Base-by-base conservation (phyloP, 1,284 basidiomycete genomes). In the Trichosporon sp. region DNA sequence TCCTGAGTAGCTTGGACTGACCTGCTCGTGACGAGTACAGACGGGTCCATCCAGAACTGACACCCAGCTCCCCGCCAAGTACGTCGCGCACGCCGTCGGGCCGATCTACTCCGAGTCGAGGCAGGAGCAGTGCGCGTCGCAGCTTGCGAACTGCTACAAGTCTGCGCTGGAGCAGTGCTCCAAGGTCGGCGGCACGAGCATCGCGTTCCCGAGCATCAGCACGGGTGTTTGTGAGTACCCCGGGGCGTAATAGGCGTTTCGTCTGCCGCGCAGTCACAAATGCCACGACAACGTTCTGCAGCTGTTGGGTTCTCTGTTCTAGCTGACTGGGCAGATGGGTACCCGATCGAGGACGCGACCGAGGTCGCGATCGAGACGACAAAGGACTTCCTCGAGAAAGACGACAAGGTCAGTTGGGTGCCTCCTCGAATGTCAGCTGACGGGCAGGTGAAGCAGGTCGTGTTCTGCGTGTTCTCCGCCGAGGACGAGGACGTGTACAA, bases 81-180 rank as follows among this genome's bases (percentile, higher is more conserved):
- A 90, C 72, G 86, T 98, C 68, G 92, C 97, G 21, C 96, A 98
- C 77, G 90, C 96, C 1, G 95, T 97, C 27, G 95, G 95, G 11
- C 94, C 94, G 0, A 81, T 94, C 2, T 96, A 93, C 78, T 85
- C 85, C 0, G 67, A 73, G 0, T 72, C 74, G 1, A 78, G 86
- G 1, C 80, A 77, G 2, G 85, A 87, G 18, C 77, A 81, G 56
- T 87, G 87, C 64, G 88, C 88, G 7, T 73, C 80, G 66, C 85
- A 87, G 69, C 86, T 98, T 2, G 84, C 85, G 5, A 90, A 89
- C 15, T 94, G 92, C 79, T 96, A 96, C 78, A 81, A 78, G 66
- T 87, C 81, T 4, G 89, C 89, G 71, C 82, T 95, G 62, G 84
- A 89, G 25, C 70, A 90, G 25, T 90, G 90, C 0, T 82, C 86